phyloP scores from a whole-genome alignment of 2,329 filamentous ascomycete genomes.

The Monosporascus sp. region DNA sequence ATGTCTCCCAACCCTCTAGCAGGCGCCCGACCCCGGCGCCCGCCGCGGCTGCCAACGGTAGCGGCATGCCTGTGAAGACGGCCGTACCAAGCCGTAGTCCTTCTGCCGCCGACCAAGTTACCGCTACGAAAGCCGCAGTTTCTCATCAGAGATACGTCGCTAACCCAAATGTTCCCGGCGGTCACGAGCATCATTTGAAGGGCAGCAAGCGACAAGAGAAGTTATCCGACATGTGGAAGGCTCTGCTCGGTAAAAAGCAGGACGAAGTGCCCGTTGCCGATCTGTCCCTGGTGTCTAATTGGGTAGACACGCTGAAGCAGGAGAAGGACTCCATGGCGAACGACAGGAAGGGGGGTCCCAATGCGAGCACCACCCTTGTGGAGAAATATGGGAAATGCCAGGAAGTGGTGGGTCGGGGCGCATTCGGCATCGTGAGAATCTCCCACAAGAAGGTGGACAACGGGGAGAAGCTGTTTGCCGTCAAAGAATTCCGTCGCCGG shows the following conservation, averaged over 20 bases:
- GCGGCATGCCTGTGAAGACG: constrained; percentile 25
- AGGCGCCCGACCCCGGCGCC: constrained; percentile 20
- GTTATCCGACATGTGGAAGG: constrained; percentile 83
- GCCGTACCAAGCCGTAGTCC: constrained; percentile 31
- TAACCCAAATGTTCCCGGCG: constrained; percentile 52
- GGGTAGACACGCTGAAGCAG: constrained; percentile 88
- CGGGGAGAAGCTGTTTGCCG: constrained; percentile 90
- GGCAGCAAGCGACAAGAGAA: constrained; percentile 92
- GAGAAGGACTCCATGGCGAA: constrained; percentile 73
- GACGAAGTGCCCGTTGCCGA: constrained; percentile 70
- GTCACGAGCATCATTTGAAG: constrained; percentile 84
- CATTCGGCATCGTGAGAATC: constrained; percentile 95
- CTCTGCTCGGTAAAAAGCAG: constrained; percentile 79
- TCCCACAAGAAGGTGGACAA: constrained; percentile 90
- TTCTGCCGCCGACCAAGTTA: constrained; percentile 14
- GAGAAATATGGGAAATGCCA: constrained; percentile 99
- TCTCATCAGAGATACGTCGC: constrained; percentile 44
- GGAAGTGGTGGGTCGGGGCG: constrained; percentile 90
- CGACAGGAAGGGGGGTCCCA: constrained; percentile 73
- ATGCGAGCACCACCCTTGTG: constrained; percentile 71
- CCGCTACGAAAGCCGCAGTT: constrained; percentile 24
- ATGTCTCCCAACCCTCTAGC: constrained; percentile 26
- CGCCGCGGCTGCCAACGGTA: constrained; percentile 18
- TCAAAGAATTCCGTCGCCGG: constrained; percentile 94
- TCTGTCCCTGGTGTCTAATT: constrained; percentile 87